Evolutionary conservation across 1,139 yeast genomes (phyloP).

Genomic region (Blastobotrys capitulatus): DNA sequence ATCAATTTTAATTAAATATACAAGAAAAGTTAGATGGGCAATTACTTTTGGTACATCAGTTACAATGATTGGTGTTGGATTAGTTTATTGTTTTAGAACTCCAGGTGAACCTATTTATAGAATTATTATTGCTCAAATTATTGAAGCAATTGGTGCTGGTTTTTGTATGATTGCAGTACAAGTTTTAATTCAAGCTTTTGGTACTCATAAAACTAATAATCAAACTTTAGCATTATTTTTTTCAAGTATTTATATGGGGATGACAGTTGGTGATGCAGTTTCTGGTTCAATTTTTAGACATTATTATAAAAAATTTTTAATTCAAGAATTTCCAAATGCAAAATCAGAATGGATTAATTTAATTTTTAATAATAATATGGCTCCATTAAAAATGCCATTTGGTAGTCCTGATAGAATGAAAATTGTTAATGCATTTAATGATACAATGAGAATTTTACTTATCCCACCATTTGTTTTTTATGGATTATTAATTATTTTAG

Average conservation of each 20-base stretch:
- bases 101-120: slow-evolving; percentile 16
- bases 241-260: slow-evolving; percentile 19
- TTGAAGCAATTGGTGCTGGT: slow-evolving; percentile 23
- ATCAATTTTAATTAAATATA: slow-evolving; percentile 42
- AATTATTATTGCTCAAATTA: slow-evolving; percentile 17
- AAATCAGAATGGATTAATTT: slow-evolving; percentile 6
- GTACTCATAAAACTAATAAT: slow-evolving; percentile 18
- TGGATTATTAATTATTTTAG: slow-evolving; percentile 13
- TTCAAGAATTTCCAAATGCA: slow-evolving; percentile 10
- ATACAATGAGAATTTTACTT: slow-evolving; percentile 14
- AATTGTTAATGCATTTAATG: slow-evolving; percentile 11
- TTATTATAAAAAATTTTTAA: slow-evolving; percentile 12
- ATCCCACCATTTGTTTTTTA: slow-evolving; percentile 14
- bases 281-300: slow-evolving; percentile 17
- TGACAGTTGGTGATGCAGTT: slow-evolving; percentile 17
- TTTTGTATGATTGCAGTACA: slow-evolving; percentile 18
- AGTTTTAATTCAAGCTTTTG: slow-evolving; percentile 21
- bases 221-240: slow-evolving; percentile 21
- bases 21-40: slow-evolving; percentile 52
- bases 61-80: slow-evolving; percentile 52
- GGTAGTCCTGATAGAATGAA: slow-evolving; percentile 13
- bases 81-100: slow-evolving; percentile 10
- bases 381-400: slow-evolving; percentile 11
- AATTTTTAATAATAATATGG: slow-evolving; percentile 13
- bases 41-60: slow-evolving; percentile 48